Evolutionary conservation across 192 early-diverging fungal genomes (phyloP).

Genomic region (Funneliformis geosporum): DNA sequence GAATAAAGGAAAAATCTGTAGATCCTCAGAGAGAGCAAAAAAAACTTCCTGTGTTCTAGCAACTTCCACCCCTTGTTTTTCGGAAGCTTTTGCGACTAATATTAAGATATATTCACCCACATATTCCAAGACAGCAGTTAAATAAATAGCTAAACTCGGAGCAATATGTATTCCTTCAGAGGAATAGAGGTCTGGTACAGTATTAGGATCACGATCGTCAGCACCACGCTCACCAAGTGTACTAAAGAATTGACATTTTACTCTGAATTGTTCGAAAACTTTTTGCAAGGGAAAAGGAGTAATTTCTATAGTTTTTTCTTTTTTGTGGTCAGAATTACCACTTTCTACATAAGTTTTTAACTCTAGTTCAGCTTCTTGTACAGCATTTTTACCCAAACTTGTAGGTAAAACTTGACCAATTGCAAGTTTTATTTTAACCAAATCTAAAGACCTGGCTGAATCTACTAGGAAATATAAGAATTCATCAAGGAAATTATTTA

Average conservation of each 20-base stretch:
- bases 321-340: constrained; percentile 46
- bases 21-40: constrained; percentile 51
- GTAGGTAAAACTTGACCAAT: constrained; percentile 52
- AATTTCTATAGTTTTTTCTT: constrained; percentile 36
- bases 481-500: constrained; percentile 62
- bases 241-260: constrained; percentile 57
- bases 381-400: constrained; percentile 59
- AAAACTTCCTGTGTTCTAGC: constrained; percentile 58
- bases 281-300: constrained; percentile 38
- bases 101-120: constrained; percentile 59
- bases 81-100: constrained; percentile 48
- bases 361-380: constrained; percentile 62
- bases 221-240: constrained; percentile 47
- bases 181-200: constrained; percentile 35
- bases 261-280: constrained; percentile 52
- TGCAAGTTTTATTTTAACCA: constrained; percentile 51
- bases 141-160: constrained; percentile 58
- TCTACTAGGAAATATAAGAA: constrained; percentile 52
- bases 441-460: constrained; percentile 50
- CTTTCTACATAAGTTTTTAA: constrained; percentile 58
- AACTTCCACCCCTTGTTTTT: constrained; percentile 52
- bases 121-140: constrained; percentile 60
- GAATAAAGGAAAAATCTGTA: constrained; percentile 53
- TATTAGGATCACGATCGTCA: not conserved
- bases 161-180: constrained; percentile 40